Base-by-base conservation (phyloP, 2,329 filamentous ascomycete genomes). In the Ophiosphaerella narmari region DNA sequence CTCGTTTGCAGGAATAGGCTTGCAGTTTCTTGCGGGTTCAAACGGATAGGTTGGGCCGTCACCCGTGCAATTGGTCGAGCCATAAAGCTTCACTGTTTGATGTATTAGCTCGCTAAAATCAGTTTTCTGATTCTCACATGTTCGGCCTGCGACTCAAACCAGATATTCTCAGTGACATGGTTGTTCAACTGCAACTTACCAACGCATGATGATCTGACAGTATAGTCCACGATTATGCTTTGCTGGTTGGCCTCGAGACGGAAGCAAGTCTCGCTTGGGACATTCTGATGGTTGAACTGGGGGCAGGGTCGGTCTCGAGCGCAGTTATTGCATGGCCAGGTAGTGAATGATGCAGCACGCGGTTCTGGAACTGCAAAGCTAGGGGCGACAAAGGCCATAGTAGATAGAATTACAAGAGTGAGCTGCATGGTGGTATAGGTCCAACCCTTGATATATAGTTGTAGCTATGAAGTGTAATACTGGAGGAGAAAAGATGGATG, bases 1-100 rank as follows among this genome's bases (percentile, higher is more conserved):
- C 32, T 43, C 40, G n/a, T 43, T 43, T 13, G 16, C 40, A 34
- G 40, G 40, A 34, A 43, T 43, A 34, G 40, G 40, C 29, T 33
- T 43, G 40, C 40, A 43, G 13, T 8, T 16, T 12, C 16, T 13
- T 29, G 3, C 26, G 26, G 4, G 26, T 7, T 43, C 40, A 18
- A 9, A 18, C 12, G 26, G 12, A 29, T 21, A 43, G 29, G 40
- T 43, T 5, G 40, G 40, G n/a, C 40, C 40, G 8, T 34, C 24
- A 16, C 40, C 40, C 4, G 40, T 21, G 40, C 40, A 43, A 29
- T 43, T 13, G 11, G 5, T 21, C 6, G 40, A 43, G 18, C 26
- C 40, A 23, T 34, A 43, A 8, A 43, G 40, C 14, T 34, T 7
- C 40, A 43, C 40, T 43, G 26, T 43, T 43, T 11, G 5, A 9